A percentile compares a stretch with the other conserved stretches of the same genome.
Conservation (phyloP, 2,329 filamentous ascomycete species). For the Hyphodiscus sp. region DNA sequence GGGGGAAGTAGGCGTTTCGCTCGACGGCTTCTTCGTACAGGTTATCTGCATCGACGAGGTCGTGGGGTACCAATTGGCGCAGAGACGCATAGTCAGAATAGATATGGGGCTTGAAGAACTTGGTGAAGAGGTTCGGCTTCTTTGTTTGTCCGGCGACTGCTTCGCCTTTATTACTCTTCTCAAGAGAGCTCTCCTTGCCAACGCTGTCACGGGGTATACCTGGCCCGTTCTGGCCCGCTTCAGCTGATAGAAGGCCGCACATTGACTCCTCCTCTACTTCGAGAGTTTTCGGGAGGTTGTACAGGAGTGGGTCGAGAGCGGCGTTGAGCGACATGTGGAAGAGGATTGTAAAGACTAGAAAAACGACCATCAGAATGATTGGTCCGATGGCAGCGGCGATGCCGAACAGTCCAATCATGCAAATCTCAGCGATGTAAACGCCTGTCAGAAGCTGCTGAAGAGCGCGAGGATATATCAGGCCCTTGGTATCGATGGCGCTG, state of each 20-base stretch:
- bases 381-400: slow-evolving; percentile 62
- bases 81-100: slow-evolving; percentile 68
- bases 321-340: slow-evolving; percentile 68
- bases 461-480: slow-evolving; percentile 79
- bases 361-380: slow-evolving; percentile 67
- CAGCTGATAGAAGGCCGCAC: background rate
- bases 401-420: slow-evolving; percentile 78
- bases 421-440: slow-evolving; percentile 75
- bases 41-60: slow-evolving; percentile 38
- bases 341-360: slow-evolving; percentile 67
- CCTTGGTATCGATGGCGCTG: slow-evolving; percentile 77
- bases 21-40: slow-evolving; percentile 54
- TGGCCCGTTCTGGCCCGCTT: background rate
- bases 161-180: slow-evolving; percentile 18
- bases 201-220: slow-evolving; percentile 15
- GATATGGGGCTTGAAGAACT: slow-evolving; percentile 72
- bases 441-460: slow-evolving; percentile 81
- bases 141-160: slow-evolving; percentile 33
- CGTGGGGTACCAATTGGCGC: slow-evolving; percentile 60
- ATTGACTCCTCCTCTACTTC: slow-evolving; percentile 48
- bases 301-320: slow-evolving; percentile 69
- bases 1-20: slow-evolving; percentile 66
- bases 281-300: slow-evolving; percentile 72
- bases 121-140: slow-evolving; percentile 52
- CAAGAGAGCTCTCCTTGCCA: slow-evolving; percentile 11